Conservation (phyloP, 106 monocot genomes). For the Xerophyta viscosa region DNA sequence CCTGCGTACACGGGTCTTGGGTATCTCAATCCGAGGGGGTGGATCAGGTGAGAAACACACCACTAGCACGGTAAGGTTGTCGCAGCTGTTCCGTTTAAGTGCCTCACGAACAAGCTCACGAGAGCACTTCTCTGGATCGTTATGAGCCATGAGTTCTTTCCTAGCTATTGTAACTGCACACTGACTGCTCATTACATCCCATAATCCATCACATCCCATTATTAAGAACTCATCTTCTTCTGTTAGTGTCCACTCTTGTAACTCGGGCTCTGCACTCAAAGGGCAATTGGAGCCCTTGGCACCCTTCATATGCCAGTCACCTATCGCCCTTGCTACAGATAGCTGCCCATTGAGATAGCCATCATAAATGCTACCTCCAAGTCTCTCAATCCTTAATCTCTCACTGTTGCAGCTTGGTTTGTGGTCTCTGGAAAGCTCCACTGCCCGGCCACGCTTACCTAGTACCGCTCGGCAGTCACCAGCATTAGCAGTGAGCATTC, state of each 20-base stretch:
- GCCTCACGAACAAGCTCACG: slow-evolving; percentile 39
- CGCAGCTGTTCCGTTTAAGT: slow-evolving; percentile 30
- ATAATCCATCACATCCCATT: slow-evolving; percentile 41
- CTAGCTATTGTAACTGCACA: slow-evolving; percentile 40
- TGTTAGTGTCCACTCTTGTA: slow-evolving; percentile 19
- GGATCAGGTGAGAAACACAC: slow-evolving; percentile 38
- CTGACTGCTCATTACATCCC: slow-evolving; percentile 61
- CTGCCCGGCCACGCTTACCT: slow-evolving; percentile 38
- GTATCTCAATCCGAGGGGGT: slow-evolving; percentile 49
- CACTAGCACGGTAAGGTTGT: slow-evolving; percentile 34
- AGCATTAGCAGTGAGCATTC: slow-evolving; percentile 40
- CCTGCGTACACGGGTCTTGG: slow-evolving; percentile 40
- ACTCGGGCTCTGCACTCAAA: slow-evolving; percentile 40
- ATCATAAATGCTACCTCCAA: slow-evolving; percentile 32
- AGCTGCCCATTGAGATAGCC: slow-evolving; percentile 48
- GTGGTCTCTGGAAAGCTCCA: slow-evolving; percentile 43
- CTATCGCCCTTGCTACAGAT: slow-evolving; percentile 40
- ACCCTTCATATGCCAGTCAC: slow-evolving; percentile 57
- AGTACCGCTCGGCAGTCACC: slow-evolving; percentile 49
- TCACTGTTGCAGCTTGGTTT: slow-evolving; percentile 38
- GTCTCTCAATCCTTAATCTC: slow-evolving; percentile 33
- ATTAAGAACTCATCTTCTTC: slow-evolving; percentile 47
- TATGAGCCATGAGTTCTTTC: slow-evolving; percentile 41
- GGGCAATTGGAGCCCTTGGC: slow-evolving; percentile 28
- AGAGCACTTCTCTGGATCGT: slow-evolving; percentile 38